Evolutionary conservation across 805 yeast genomes (phyloP), one percentile per base, ranked within the genome.

Genomic region (Jamesozyma hellenica): DNA sequence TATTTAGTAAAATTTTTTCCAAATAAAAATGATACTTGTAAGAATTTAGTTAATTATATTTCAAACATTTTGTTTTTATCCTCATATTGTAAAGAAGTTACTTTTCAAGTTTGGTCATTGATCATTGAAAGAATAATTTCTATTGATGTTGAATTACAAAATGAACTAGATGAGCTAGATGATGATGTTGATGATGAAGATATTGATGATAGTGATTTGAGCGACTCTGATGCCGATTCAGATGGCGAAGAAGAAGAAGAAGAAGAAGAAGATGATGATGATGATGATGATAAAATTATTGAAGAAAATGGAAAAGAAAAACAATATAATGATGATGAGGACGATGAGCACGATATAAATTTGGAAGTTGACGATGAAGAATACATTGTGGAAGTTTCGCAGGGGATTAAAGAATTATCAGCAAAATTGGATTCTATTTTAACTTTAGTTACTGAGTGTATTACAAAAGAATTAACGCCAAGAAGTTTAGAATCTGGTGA

Each of bases 71-170:
- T 88, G 38, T 55, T 55, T 19, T 57, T 84, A 21, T 64, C 77
- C 28, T 67, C 69, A 9, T 88, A 90, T 59, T 83, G 92, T 46
- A 75, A 77, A 4, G 96, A 87, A 49, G 64, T 87, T 46, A 77
- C 79, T 49, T 72, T 72, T 46, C 75, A 75, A 35, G 69, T 84
- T 6, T 88, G 96, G 96, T 79, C 82, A 17, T 60, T 84, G 42
- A 68, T 88, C 13, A 66, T 87, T 30, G 95, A 90, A 58, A 74
- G 78, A 45, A 72, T 83, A 41, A 85, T 92, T 43, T 82, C 84
- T 47, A 67, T 92, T 35, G 98, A 90, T 61, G 96, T 88, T 4
- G 97, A 87, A 59, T 67, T 88, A 42, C 95, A 86, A 53, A 86
- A 84, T 54, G 92, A 82, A 50, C 63, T 85, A 42, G 95, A 87